Evolutionary conservation across 2,329 filamentous ascomycete genomes (phyloP).

Genomic region (Hymenoscyphus fructigenus): DNA sequence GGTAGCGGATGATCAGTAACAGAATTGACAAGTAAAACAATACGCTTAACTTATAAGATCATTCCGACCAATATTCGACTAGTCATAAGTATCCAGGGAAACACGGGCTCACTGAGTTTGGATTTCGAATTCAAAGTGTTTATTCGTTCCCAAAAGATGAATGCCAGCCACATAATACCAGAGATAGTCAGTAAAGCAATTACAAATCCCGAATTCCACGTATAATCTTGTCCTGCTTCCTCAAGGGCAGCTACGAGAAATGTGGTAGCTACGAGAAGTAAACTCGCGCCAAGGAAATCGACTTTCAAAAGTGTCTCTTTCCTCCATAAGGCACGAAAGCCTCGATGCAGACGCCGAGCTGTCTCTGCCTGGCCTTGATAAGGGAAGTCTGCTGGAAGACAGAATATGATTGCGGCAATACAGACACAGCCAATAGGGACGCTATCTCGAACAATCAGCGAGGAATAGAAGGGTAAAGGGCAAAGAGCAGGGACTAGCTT

Average conservation of each 20-base stretch:
- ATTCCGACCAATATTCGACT: constrained; percentile 16
- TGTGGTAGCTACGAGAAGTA: background rate
- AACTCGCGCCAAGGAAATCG: background rate
- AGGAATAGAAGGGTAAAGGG: background rate
- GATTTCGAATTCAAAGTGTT: background rate
- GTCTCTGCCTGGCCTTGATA: background rate
- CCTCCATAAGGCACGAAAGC: background rate
- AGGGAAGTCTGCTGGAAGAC: constrained; percentile 3
- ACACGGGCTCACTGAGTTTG: constrained; percentile 16
- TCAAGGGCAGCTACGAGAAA: background rate
- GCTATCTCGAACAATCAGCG: background rate
- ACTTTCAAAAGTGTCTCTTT: background rate
- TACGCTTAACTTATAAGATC: constrained; percentile 10
- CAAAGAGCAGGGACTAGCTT: background rate
- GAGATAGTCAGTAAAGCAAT: background rate
- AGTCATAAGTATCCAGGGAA: constrained; percentile 20
- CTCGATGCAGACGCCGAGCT: background rate
- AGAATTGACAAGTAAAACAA: background rate
- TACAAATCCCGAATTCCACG: background rate
- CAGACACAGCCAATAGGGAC: background rate
- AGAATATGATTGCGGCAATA: background rate
- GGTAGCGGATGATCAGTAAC: background rate
- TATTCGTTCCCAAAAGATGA: background rate
- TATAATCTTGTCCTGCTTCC: background rate
- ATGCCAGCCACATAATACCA: background rate